Percentiles rank a stretch among this genome's conserved stretches.
Conservation (phyloP, 2,329 filamentous ascomycete species). For the Apiospora hydei region DNA sequence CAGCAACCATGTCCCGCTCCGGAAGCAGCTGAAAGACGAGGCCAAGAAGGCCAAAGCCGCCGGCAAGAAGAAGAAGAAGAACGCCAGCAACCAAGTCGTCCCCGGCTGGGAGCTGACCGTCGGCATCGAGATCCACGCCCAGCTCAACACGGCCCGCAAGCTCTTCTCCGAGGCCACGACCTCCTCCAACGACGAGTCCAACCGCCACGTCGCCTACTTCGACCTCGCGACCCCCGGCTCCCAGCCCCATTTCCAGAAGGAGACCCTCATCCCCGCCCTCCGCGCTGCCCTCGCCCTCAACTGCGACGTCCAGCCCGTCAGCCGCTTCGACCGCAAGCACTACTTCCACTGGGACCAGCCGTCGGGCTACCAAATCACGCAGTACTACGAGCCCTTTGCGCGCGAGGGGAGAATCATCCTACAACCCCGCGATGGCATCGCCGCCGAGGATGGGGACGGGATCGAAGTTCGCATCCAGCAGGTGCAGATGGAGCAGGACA, state of each 20-base stretch:
- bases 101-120: constrained; percentile 91
- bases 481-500: constrained; percentile 97
- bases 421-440: constrained; percentile 79
- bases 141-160: constrained; percentile 88
- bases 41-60: constrained; percentile 57
- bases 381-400: constrained; percentile 82
- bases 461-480: constrained; percentile 86
- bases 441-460: constrained; percentile 72
- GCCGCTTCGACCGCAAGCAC: constrained; percentile 94
- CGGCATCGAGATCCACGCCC: constrained; percentile 96
- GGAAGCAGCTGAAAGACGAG: constrained; percentile 77
- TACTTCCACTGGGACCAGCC: constrained; percentile 99
- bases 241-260: constrained; percentile 84
- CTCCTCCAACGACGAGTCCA: constrained; percentile 73
- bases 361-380: constrained; percentile 95
- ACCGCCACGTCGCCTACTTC: constrained; percentile 88
- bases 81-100: constrained; percentile 58
- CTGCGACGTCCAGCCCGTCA: constrained; percentile 78
- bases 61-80: constrained; percentile 54
- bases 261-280: constrained; percentile 86
- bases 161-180: constrained; percentile 81
- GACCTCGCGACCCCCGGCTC: constrained; percentile 89
- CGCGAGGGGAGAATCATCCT: constrained; percentile 77
- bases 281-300: constrained; percentile 85
- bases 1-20: constrained; percentile 57